Evolutionary conservation across 768 basidiomycete genomes (phyloP).

Genomic region (Daedalea quercina): DNA sequence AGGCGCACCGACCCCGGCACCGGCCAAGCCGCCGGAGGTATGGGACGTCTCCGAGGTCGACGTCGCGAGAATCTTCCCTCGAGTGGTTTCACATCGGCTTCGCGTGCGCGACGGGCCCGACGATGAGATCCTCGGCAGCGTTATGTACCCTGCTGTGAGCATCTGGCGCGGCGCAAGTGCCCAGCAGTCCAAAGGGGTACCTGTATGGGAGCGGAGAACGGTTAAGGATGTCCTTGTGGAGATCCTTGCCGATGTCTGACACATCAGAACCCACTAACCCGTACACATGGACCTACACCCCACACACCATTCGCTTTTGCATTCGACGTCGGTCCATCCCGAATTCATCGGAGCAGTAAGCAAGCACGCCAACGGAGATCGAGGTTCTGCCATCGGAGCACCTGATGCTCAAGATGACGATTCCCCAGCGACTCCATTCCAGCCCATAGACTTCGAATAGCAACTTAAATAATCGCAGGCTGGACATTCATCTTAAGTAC

Average conservation of each 20-base stretch:
- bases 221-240: constrained; percentile 63
- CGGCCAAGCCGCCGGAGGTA: constrained; percentile 19
- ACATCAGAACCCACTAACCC: background rate
- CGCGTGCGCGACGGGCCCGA: constrained; percentile 62
- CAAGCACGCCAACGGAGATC: no score
- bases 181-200: constrained; percentile 12
- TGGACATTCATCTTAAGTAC: no score
- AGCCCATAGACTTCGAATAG: no score
- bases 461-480: no score
- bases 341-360: no score
- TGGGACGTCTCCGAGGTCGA: constrained; percentile 68
- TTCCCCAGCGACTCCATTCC: no score
- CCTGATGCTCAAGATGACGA: no score
- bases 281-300: no score
- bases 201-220: constrained; percentile 37
- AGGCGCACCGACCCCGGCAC: constrained; percentile 1
- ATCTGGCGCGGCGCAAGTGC: constrained; percentile 5
- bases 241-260: constrained; percentile 45
- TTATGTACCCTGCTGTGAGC: constrained; percentile 47
- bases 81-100: constrained; percentile 70
- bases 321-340: no score
- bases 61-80: constrained; percentile 64
- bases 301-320: no score
- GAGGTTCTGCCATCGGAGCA: no score
- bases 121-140: constrained; percentile 63